These are phyloP conservation scores for Spathaspora girioi DNA, from an alignment of 805 yeast species.

Conservation along the genomic window DNA sequence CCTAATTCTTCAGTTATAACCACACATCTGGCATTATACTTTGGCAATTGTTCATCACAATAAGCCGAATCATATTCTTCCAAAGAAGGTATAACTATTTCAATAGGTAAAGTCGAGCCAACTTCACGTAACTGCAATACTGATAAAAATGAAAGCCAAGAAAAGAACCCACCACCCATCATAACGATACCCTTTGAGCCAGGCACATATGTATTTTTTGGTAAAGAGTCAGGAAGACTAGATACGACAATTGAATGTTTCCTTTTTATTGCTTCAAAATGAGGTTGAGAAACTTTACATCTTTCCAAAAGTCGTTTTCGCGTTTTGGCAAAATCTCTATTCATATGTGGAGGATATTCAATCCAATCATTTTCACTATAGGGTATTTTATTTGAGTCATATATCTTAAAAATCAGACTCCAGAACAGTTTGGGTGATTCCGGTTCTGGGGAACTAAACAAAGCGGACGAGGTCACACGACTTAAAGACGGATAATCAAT, in stretches of 20 bases:
- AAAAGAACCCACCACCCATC: slow-evolving; percentile 50
- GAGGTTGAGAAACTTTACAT: slow-evolving; percentile 7
- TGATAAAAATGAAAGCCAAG: slow-evolving; percentile 47
- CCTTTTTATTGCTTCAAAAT: slow-evolving; percentile 11
- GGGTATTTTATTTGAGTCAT: background rate
- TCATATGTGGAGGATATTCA: background rate
- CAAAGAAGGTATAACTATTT: slow-evolving; percentile 42
- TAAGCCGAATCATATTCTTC: slow-evolving; percentile 39
- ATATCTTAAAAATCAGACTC: background rate
- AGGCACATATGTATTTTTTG: slow-evolving; percentile 32
- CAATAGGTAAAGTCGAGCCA: slow-evolving; percentile 46
- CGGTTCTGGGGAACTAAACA: background rate
- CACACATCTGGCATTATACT: slow-evolving; percentile 43
- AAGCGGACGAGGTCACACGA: background rate
- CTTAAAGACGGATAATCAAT: background rate
- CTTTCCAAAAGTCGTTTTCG: background rate
- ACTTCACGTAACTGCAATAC: slow-evolving; percentile 42
- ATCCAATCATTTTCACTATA: background rate
- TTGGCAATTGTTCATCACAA: slow-evolving; percentile 42
- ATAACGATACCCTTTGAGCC: slow-evolving; percentile 40
- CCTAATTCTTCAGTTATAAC: slow-evolving; percentile 30
- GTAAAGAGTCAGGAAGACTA: slow-evolving; percentile 12
- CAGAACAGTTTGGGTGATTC: background rate
- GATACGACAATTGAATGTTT: slow-evolving; percentile 5
- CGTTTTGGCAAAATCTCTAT: background rate